These are phyloP conservation scores for Eucalyptus sideroxylon DNA, from an alignment of 345 rosid genomes.

Conservation along the genomic window DNA sequence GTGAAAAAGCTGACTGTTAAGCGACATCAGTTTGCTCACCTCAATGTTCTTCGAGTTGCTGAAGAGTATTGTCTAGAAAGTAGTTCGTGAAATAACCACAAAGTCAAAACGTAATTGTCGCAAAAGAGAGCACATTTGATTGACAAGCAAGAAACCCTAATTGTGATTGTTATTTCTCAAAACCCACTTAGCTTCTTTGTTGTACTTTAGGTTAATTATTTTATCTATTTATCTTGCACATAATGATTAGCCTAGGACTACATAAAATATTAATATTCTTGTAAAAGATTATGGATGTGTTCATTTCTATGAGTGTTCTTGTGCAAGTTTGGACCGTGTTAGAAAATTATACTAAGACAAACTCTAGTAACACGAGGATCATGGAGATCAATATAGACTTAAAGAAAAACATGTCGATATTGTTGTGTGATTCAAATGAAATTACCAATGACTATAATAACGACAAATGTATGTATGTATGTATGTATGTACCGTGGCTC, in stretches of 20 bases:
- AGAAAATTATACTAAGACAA: not conserved
- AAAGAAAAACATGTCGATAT: not conserved
- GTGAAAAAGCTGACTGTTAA: conserved; percentile 56
- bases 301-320: not conserved
- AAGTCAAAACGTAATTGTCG: not conserved
- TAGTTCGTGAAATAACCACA: not conserved
- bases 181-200: no score
- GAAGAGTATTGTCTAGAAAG: conserved; percentile 27
- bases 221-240: not conserved
- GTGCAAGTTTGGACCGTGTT: not conserved
- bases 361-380: not conserved
- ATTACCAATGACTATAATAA: not conserved
- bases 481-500: conserved; percentile 41
- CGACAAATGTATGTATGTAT: not conserved
- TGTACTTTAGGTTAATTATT: not conserved
- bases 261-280: not conserved
- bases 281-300: not conserved
- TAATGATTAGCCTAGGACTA: not conserved
- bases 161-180: not conserved
- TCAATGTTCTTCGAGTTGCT: conserved; percentile 33
- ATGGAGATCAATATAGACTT: not conserved
- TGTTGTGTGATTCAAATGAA: not conserved
- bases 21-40: conserved; percentile 38
- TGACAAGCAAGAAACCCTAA: not conserved
- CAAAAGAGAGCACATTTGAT: not conserved